Evolutionary conservation across 169 alveolate species (phyloP), one percentile per base, ranked within the genome.

Genomic region (Eimeria tenella): DNA sequence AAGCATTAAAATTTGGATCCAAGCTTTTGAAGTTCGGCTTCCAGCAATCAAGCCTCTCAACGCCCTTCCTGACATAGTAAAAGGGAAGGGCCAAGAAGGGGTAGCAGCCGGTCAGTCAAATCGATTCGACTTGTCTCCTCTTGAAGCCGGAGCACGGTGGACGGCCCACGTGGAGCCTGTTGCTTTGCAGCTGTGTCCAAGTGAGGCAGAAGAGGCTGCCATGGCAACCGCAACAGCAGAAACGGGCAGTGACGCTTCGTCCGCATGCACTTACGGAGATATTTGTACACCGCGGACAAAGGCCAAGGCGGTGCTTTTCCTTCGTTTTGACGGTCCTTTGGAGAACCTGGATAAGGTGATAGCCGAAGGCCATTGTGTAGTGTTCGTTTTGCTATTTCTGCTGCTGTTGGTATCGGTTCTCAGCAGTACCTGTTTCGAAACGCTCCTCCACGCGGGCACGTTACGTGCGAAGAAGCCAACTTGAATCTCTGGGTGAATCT

Each of bases 131-230:
- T 10, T 68, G 77, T 68, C 77, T 13, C 77, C 77, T 15, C 31
- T 68, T 68, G 77, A 68, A 23, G 77, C 77, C 9, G 77, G 50
- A 13, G 4, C 77, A 13, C 77, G 77, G 31, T 68, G 77, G 77
- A 68, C 77, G 13, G 42, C 77, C 9, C 77, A 68, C 31, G 77
- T 68, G n/a, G 77, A 15, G 42, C n/a, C 77, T 17, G 77, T 68
- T n/a, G 77, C 77, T 7, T n/a, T 68, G 77, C 77, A 68, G 77
- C 77, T 68, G 49, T 68, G 13, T 68, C 77, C 77, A 13, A 8
- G 13, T 11, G 77, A 68, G 31, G 49, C 9, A n/a, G 1, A 13
- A 68, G 77, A 68, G 31, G 31, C 77, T 17, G n/a, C 4, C 11
- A 23, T 0, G n/a, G 77, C n/a, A 13, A 8, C n/a, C 31, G 77